Base-by-base conservation (phyloP, 306 rosid genomes). In the Boehmeria nivea region DNA sequence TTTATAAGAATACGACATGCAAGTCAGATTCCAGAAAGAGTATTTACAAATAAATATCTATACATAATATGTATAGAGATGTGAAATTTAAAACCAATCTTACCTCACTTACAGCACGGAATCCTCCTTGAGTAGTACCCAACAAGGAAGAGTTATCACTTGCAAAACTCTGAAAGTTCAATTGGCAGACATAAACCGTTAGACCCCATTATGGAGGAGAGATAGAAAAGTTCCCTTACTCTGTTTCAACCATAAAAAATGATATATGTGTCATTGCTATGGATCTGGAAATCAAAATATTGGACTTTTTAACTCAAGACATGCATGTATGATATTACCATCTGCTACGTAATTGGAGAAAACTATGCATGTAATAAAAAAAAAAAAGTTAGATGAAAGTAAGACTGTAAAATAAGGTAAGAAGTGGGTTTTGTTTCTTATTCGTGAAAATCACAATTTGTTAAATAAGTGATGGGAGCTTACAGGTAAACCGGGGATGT, bases 41-140 rank as follows among this genome's bases (percentile, higher is more conserved):
- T 31, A 28, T 17, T 4, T 53, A 53, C 21, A 16, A 28, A n/a
- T 27, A 40, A 17, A 53, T 17, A 28, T 28, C 12, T 28, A 0
- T 24, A 4, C 4, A 12, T 12, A 33, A 14, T n/a, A 14, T 11
- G 1, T 40, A 40, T 20, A 46, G n/a, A n/a, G n/a, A n/a, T n/a
- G n/a, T n/a, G n/a, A n/a, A n/a, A n/a, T n/a, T n/a, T n/a, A 49
- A 28, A 51, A 45, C 27, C 48, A 69, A 49, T 53, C 65, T 61
- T 77, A 67, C 68, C 55, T 74, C 83, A 73, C 83, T 78, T 60
- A 78, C 75, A 20, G 93, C 69, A 82, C 83, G 88, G 71, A 84
- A 84, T 81, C 86, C 88, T 70, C 86, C 88, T 70, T 84, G 95
- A 70, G 84, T 55, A 54, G 72, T 59, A 64, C 77, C 54, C 71